A percentile compares a stretch with the other conserved stretches of the same genome.
Conservation (phyloP, 306 rosid genomes). For the Hippophae tibetana region DNA sequence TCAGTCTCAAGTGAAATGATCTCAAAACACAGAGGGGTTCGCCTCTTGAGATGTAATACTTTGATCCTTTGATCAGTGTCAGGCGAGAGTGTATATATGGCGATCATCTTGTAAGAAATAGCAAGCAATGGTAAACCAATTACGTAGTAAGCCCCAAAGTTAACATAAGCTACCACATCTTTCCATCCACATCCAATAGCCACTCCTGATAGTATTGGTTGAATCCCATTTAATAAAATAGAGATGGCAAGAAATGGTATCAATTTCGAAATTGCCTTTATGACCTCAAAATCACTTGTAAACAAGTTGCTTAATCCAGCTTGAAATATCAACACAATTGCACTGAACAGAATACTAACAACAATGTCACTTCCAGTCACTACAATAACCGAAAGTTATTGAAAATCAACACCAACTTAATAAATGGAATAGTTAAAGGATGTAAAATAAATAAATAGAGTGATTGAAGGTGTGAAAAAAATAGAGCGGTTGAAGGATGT, state of each 20-base stretch:
- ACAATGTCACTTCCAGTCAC: conserved; percentile 57
- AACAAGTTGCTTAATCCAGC: conserved; percentile 51
- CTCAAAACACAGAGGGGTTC: conserved; percentile 4
- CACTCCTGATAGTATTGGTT: conserved; percentile 51
- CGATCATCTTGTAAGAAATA: no score
- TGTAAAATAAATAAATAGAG: no score
- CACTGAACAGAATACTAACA: conserved; percentile 37
- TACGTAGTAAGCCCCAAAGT: conserved; percentile 42
- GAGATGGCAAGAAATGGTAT: conserved; percentile 62
- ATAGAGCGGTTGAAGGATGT: no score
- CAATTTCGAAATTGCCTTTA: conserved; percentile 40
- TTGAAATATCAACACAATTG: conserved; percentile 31
- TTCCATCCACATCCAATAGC: conserved; percentile 89
- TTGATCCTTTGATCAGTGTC: no score
- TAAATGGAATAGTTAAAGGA: no score
- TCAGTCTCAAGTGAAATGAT: conserved; percentile 36
- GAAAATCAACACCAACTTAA: no score
- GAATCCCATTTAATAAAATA: conserved; percentile 63
- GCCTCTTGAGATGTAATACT: no score
- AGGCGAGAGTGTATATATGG: no score
- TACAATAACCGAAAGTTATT: conserved; percentile 33
- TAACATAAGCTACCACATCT: conserved; percentile 61
- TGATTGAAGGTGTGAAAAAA: no score
- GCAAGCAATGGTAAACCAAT: conserved; percentile 50
- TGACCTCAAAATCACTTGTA: conserved; percentile 42